Conservation (phyloP, 2,329 filamentous ascomycete genomes). For the Botrytis fabae region DNA sequence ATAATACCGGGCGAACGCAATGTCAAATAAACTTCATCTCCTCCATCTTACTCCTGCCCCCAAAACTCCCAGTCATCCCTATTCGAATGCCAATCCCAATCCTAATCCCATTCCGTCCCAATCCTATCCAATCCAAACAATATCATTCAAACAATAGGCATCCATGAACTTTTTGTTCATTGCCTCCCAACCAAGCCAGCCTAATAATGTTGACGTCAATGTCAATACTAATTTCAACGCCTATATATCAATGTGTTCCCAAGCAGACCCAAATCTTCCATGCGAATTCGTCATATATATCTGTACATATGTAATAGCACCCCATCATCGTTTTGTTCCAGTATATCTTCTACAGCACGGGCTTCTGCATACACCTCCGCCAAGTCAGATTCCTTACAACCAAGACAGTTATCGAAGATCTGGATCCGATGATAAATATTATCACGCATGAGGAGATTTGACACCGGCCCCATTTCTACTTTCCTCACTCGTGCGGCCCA, state of each 20-base stretch:
- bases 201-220: background rate
- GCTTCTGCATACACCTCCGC: background rate
- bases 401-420: background rate
- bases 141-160: too few species aligned
- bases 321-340: background rate
- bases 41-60: background rate
- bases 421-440: background rate
- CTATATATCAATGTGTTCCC: background rate
- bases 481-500: background rate
- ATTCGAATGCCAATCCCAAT: background rate
- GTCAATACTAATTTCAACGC: background rate
- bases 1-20: background rate
- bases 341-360: background rate
- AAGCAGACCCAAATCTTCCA: background rate
- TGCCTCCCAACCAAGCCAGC: background rate
- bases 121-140: background rate
- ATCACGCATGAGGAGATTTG: background rate
- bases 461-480: background rate
- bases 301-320: background rate
- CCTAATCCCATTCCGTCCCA: background rate
- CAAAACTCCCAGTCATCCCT: background rate
- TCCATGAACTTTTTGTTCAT: background rate
- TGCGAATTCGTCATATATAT: slow-evolving; percentile 12
- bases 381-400: background rate
- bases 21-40: background rate